Evolutionary conservation across 2,329 filamentous ascomycete species (phyloP).

Genomic region (Stemphylium vesicarium): DNA sequence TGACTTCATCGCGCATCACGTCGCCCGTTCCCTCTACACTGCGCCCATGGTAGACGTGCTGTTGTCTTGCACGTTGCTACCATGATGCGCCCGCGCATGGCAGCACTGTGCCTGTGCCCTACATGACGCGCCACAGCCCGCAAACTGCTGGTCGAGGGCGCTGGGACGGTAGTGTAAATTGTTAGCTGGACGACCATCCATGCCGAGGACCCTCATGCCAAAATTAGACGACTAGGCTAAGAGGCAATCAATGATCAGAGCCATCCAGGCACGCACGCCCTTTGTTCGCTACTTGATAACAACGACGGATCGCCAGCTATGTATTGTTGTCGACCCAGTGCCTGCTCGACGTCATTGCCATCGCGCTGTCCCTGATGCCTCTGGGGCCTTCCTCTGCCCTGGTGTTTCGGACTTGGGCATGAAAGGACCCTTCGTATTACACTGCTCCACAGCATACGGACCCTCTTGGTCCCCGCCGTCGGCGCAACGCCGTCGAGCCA

Average conservation of each 20-base stretch:
- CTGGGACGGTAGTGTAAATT: slow-evolving; percentile 9
- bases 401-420: slow-evolving; percentile 17
- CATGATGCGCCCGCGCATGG: neutral
- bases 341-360: slow-evolving; percentile 7
- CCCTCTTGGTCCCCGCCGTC: slow-evolving; percentile 15
- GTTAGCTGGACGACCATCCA: slow-evolving; percentile 7
- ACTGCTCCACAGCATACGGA: slow-evolving; percentile 9
- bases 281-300: slow-evolving; percentile 6
- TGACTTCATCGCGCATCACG: neutral
- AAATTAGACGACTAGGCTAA: slow-evolving; percentile 18
- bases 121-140: slow-evolving; percentile 1
- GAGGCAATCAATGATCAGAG: slow-evolving; percentile 1
- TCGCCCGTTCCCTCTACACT: neutral
- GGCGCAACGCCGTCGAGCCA: slow-evolving; percentile 21
- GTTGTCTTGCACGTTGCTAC: slow-evolving; percentile 5
- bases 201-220: slow-evolving; percentile 20
- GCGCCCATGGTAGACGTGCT: neutral
- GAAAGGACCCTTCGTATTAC: slow-evolving; percentile 9
- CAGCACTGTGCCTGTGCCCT: neutral
- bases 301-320: neutral
- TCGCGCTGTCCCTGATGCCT: slow-evolving; percentile 10
- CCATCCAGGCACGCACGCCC: neutral
- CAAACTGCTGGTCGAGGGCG: slow-evolving; percentile 10
- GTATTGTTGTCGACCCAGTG: neutral
- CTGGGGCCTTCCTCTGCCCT: too few relatives aligned